Evolutionary conservation across 2,329 filamentous ascomycete genomes (phyloP), one percentile per base, ranked within the genome.

Genomic region (Sclerotinia minor): DNA sequence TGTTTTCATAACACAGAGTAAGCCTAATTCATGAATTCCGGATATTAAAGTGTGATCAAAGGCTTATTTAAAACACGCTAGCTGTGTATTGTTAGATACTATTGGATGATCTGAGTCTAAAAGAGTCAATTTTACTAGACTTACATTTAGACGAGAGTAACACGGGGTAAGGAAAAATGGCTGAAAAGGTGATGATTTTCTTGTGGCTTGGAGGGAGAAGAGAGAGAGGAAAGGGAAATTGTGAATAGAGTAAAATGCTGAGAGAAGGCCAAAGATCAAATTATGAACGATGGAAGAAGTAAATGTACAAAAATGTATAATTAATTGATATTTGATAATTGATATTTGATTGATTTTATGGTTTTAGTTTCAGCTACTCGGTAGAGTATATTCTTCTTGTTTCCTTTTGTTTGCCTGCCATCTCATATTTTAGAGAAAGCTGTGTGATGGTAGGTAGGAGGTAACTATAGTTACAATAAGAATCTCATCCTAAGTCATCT

Each of bases 31-130:
- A 49, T 60, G 21, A 35, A 35, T 60, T 41, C 45, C 44, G 45
- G 32, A 64, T 41, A 53, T 41, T 64, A 52, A 52, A 64, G 6
- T 38, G 17, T 53, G 32, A 52, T 60, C 29, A 35, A 50, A 41
- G 60, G 32, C 60, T 52, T 41, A 50, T 38, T 64, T 9, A 9
- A 57, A 65, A 65, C 63, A 65, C 26, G 38, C 63, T 65, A 65
- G 21, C 29, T 4, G 9, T 19, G 7, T 21, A 57, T 35, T 5
- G 24, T 24, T 5, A n/a, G 24, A 55, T 35, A 11, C 13, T 44
- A 65, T 65, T 65, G 63, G 63, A 19, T n/a, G 7, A n/a, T 35
- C 3, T n/a, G 21, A 45, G 61, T 29, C 49, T 65, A 55, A 35
- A 35, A 65, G 32, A 44, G 61, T 54, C 49, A 64, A 64, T 49